Evolutionary conservation across 805 yeast genomes (phyloP), one percentile per base, ranked within the genome.

Genomic region (Saturnispora gosingensis): DNA sequence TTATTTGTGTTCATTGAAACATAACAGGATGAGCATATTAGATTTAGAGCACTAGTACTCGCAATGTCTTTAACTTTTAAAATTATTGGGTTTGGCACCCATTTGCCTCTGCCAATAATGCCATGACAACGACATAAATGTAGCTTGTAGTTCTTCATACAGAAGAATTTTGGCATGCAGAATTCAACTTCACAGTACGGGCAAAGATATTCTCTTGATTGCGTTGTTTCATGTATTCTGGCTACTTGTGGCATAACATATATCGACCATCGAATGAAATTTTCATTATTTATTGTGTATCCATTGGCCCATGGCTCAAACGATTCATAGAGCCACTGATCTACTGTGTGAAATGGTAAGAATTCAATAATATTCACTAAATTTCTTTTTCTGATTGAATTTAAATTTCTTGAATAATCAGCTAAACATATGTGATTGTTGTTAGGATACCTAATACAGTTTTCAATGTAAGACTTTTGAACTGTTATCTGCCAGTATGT

Each of bases 71-170:
- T 7, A 25, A 18, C 16, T n/a, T 32, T 28, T n/a, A 47, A n/a
- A 16, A 47, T 39, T 9, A 47, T 30, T 8, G 50, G 45, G 16
- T 35, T 24, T 5, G 43, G 38, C 6, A 39, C 27, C 45, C 50
- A 34, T 13, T 11, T 20, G 20, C 50, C 50, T 4, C 39, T 32
- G 10, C 25, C 7, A n/a, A 47, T 5, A 47, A 47, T 13, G 9
- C 50, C 50, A 47, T 47, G 50, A 13, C 15, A n/a, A 13, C 9
- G 34, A 38, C 44, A 47, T 13, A 47, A 16, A 39, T 47, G 50
- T 22, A n/a, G 5, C 4, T 8, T 27, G 34, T 47, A 47, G 4
- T 28, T 6, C n/a, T 28, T 24, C n/a, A 16, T n/a, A 13, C 15
- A 25, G 18, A 18, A 39, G n/a, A 47, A 47, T 39, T 30, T 30